A percentile compares a stretch with the other conserved stretches of the same genome.
Conservation (phyloP, 805 yeast species). For the Candida xyloterini region DNA sequence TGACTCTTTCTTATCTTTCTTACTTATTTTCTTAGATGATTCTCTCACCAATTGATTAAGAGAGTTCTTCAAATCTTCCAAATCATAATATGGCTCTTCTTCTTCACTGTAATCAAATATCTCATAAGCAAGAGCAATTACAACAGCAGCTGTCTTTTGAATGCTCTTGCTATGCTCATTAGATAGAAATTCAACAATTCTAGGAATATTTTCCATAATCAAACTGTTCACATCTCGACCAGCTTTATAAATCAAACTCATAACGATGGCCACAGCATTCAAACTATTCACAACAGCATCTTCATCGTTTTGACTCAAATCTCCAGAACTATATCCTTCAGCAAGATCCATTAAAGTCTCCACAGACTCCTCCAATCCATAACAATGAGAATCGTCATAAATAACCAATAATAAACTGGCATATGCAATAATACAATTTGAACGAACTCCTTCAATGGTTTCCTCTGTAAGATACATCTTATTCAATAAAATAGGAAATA, state of each 20-base stretch:
- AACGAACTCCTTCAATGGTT: slow-evolving; percentile 9
- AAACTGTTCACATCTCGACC: slow-evolving; percentile 34
- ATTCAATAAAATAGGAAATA: slow-evolving; percentile 29
- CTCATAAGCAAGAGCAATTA: slow-evolving; percentile 57
- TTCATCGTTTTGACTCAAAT: slow-evolving; percentile 34
- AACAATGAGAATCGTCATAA: slow-evolving; percentile 47
- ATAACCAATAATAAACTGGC: slow-evolving; percentile 38
- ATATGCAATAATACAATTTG: slow-evolving; percentile 25
- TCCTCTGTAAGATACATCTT: slow-evolving; percentile 16
- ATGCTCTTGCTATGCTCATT: slow-evolving; percentile 40
- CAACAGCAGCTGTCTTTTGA: slow-evolving; percentile 52
- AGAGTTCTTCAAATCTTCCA: slow-evolving; percentile 41
- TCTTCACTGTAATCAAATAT: slow-evolving; percentile 39
- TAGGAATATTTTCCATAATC: slow-evolving; percentile 39
- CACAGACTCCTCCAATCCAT: slow-evolving; percentile 46
- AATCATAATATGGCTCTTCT: slow-evolving; percentile 50
- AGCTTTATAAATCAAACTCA: slow-evolving; percentile 43
- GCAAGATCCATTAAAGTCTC: slow-evolving; percentile 43
- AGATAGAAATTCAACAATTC: slow-evolving; percentile 41
- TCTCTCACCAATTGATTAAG: slow-evolving; percentile 45
- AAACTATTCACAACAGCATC: slow-evolving; percentile 43
- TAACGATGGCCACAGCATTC: slow-evolving; percentile 44
- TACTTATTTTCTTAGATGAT: slow-evolving; percentile 55
- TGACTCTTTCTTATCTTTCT: slow-evolving; percentile 58
- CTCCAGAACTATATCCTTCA: slow-evolving; percentile 34